Evolutionary conservation across 2,329 filamentous ascomycete species (phyloP).

Genomic region (Colletotrichum siamense): DNA sequence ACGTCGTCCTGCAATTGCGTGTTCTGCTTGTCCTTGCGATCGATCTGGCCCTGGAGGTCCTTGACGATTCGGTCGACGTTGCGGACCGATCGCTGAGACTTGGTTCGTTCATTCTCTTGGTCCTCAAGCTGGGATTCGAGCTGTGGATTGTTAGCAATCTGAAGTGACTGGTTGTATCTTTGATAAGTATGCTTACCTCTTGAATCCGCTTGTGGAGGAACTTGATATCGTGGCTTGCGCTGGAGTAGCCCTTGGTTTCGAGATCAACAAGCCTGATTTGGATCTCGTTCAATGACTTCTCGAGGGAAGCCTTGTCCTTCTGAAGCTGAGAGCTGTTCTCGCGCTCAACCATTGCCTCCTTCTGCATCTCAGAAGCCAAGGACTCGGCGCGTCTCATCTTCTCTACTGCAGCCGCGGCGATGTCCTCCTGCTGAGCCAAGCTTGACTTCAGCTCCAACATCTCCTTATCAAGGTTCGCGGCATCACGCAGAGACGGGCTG

Average conservation of each 20-base stretch:
- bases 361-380: conserved; percentile 86
- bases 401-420: conserved; percentile 88
- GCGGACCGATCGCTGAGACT: conserved; percentile 85
- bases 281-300: conserved; percentile 89
- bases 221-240: conserved; percentile 90
- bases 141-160: conserved; percentile 48
- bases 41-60: conserved; percentile 90
- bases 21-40: conserved; percentile 90
- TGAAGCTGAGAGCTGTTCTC: conserved; percentile 83
- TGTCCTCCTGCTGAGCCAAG: conserved; percentile 91
- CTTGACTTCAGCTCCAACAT: conserved; percentile 87
- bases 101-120: conserved; percentile 78
- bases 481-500: conserved; percentile 86
- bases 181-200: conserved; percentile 68
- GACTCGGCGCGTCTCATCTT: conserved; percentile 97
- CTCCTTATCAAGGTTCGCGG: conserved; percentile 86
- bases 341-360: conserved; percentile 86
- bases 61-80: conserved; percentile 94
- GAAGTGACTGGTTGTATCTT: not conserved
- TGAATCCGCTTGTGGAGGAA: conserved; percentile 94
- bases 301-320: conserved; percentile 87
- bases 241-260: conserved; percentile 96
- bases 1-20: conserved; percentile 83
- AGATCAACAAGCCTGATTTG: conserved; percentile 90
- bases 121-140: conserved; percentile 87